Base-by-base conservation (phyloP, 768 basidiomycete genomes). In the Solioccasus polychromus region DNA sequence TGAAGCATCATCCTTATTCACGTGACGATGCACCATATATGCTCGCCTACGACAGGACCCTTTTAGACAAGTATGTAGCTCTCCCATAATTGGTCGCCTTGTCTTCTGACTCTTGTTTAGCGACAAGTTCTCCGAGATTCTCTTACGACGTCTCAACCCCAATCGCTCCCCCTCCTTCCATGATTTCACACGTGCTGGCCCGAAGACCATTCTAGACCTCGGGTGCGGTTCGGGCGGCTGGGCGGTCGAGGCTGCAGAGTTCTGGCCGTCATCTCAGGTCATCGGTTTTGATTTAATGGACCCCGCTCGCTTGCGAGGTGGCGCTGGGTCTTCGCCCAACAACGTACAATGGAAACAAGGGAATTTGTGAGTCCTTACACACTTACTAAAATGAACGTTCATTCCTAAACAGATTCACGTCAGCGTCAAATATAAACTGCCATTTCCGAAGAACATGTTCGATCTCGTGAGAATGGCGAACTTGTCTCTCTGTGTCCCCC, bases 401-500 rank as follows among this genome's bases (percentile, higher is more conserved):
- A 19, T 41, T 42, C 25, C 52, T 66, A n/a, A n/a, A 67, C 29
- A 8, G 26, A 25, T 48, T 30, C 39, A 45, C 37, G 10, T 39
- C 47, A 84, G 82, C 57, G 60, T 83, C 26, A 74, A 74, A 52
- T 70, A 76, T 50, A 58, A 65, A 23, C 68, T 89, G 22, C 86
- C 88, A 0, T 88, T 88, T 49, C 68, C 73, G 0, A 73, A 77
- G 53, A 68, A 76, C 38, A 71, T 72, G 3, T 89, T 91, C 50
- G 85, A 91, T 53, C 70, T 82, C 42, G 80, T 92, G 34, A 75
- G 88, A 28, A 80, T 91, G 75, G 80, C 85, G 11, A 81, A 87
- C 49, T 67, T 88, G 9, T 68, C 72, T 10, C 69, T 85, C 12
- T 78, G 76, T 54, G 71, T 92, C 38, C 85, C 86, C 0, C 62